Conservation (phyloP, 2,329 filamentous ascomycete genomes). For the Phialemoniopsis sp. region DNA sequence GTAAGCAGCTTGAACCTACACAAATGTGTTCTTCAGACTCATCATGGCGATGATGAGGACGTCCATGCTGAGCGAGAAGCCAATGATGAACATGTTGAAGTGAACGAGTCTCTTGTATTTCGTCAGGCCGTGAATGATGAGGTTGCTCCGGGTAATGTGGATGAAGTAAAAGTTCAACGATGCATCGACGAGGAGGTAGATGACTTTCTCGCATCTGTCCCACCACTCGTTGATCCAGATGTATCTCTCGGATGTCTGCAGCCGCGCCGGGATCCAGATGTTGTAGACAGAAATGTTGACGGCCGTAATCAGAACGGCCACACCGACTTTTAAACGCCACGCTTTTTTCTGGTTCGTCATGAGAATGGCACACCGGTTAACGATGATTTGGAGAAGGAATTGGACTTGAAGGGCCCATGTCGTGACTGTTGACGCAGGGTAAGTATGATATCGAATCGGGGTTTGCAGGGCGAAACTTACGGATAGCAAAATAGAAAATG, state of each 20-base stretch:
- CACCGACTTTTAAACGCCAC: too few species aligned
- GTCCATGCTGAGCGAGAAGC: conserved; percentile 39
- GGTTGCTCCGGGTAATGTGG: too few species aligned
- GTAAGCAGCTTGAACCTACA: too few species aligned
- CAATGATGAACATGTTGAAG: conserved; percentile 40
- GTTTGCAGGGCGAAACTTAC: too few species aligned
- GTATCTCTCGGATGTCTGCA: conserved; percentile 34
- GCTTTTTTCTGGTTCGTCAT: conserved; percentile 31
- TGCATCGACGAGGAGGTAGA: conserved; percentile 44
- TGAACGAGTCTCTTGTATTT: conserved; percentile 38
- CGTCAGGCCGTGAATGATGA: too few species aligned
- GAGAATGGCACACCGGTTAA: conserved; percentile 46
- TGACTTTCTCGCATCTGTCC: conserved; percentile 47
- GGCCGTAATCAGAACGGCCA: conserved; percentile 36
- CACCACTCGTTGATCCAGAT: conserved; percentile 43
- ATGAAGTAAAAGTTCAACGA: conserved; percentile 46
- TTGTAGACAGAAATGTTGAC: conserved; percentile 49
- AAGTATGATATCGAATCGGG: too few species aligned
- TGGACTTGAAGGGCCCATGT: too few species aligned
- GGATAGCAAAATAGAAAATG: too few species aligned
- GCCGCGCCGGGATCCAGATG: conserved; percentile 50
- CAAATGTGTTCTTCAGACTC: conserved; percentile 36
- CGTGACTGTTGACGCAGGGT: too few species aligned
- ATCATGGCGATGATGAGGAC: conserved; percentile 34
- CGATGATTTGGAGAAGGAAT: too few species aligned